Evolutionary conservation across 73 alveolate genomes (phyloP), one percentile per base, ranked within the genome.

Genomic region (Blepharisma stoltei): DNA sequence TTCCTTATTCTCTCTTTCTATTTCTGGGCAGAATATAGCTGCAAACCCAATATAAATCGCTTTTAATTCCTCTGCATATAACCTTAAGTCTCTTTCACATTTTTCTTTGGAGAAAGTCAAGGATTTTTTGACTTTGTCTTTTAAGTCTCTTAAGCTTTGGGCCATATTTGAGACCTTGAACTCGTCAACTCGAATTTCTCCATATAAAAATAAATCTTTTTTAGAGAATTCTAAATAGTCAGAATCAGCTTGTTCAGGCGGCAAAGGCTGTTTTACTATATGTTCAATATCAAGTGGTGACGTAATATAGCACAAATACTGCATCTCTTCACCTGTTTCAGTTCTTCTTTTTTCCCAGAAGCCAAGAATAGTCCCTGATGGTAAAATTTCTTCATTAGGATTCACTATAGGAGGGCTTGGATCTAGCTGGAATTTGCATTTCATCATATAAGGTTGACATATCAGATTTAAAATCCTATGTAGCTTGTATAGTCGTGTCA

Each of bases 151-250:
- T n/a, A 46, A n/a, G n/a, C n/a, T 25, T 53, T 69, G 79, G 4
- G 65, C 55, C n/a, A 69, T 14, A 44, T 69, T 69, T n/a, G 79
- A 44, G 54, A 69, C 2, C 14, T 9, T 7, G 27, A 46, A 44
- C 67, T 69, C 79, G 45, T 69, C 27, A n/a, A 69, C 79, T 43
- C 79, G 0, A 20, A 69, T 20, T 38, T 38, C 55, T 69, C 79
- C 79, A 38, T 69, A 69, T 20, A 69, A 46, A 69, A 38, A 44
- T 43, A 46, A 44, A 6, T 69, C 79, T 43, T 69, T 44, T 43
- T 69, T 38, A 23, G 55, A 44, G 38, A 46, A 38, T 43, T 69
- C 65, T 52, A n/a, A 52, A 14, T 52, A 52, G 67, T n/a, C 23
- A n/a, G 3, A 52, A 52, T 52, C 67, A 14, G 2, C 67, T 52